Evolutionary conservation across 352 stramenopile genomes (phyloP), one percentile per base, ranked within the genome.

Genomic region (Globisporangium recalcitrans): DNA sequence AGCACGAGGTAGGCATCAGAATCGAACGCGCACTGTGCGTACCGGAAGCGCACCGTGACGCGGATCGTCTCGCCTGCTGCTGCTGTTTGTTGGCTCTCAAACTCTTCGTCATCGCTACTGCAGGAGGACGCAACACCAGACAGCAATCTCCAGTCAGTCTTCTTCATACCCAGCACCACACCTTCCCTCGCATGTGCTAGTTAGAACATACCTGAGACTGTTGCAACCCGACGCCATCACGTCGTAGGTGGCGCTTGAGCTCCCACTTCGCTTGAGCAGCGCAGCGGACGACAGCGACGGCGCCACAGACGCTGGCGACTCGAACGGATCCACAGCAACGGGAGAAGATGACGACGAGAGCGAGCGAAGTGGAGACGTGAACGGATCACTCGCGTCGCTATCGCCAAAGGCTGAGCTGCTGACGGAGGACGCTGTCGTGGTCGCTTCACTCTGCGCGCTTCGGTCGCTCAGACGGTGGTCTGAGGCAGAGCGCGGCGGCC

Each of bases 31-130:
- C 3, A 7, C 27, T 26, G 26, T 2, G 29, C 51, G 27, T 16
- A 56, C 51, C 51, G 27, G 51, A 56, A 56, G 19, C 51, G 51
- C 29, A 56, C 51, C 19, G 51, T 56, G 51, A 56, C 51, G 27
- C 51, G 51, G 29, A 56, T 56, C 51, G 51, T 56, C 27, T 56
- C 51, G 4, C 51, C 51, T 24, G 27, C 4, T 42, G 38, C 5
- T 21, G 27, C 27, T 31, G 38, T 16, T 9, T 42, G 51, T 8
- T 55, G 27, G 27, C 11, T 29, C 16, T 56, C 51, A n/a, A 56
- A 42, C 9, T 56, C 51, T 42, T 56, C 51, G 51, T 56, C 51
- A 3, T 56, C 51, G 29, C 51, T 56, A 56, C 51, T 56, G 8
- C 14, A 24, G 3, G 24, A 7, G n/a, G n/a, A n/a, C n/a, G n/a